phyloP scores from a whole-genome alignment of 2,329 filamentous ascomycete genomes.

The Nemania sp. region DNA sequence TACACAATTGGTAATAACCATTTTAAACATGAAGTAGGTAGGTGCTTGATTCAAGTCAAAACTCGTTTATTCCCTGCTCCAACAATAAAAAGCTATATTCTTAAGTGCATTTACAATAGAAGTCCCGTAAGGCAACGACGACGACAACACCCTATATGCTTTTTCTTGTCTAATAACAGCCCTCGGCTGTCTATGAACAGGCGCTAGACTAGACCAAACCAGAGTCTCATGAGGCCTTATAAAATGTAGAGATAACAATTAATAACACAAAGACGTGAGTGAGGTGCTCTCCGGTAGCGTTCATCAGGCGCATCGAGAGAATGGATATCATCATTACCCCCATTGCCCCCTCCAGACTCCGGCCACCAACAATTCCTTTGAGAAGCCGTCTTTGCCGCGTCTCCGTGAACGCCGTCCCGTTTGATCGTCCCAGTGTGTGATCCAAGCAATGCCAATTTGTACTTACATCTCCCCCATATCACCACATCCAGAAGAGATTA shows the following conservation, averaged over 20 bases:
- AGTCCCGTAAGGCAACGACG: neutral
- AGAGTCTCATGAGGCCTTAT: constrained; percentile 9
- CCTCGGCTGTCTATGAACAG: constrained; percentile 20
- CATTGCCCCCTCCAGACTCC: constrained; percentile 37
- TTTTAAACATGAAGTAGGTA: neutral
- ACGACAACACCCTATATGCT: constrained; percentile 3
- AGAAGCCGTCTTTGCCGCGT: constrained; percentile 17
- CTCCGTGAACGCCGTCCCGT: constrained; percentile 26
- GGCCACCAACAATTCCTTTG: constrained; percentile 23
- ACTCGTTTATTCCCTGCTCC: neutral
- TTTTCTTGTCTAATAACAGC: constrained; percentile 20
- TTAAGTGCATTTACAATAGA: constrained; percentile 25
- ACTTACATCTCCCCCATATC: constrained; percentile 9
- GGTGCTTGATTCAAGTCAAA: neutral
- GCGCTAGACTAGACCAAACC: neutral
- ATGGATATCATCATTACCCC: constrained; percentile 25
- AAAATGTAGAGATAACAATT: constrained; percentile 23
- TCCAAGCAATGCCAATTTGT: constrained; percentile 29
- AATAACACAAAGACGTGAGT: constrained; percentile 23
- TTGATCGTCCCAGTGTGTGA: constrained; percentile 8
- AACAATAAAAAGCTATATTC: constrained; percentile 21
- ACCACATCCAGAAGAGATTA: constrained; percentile 18
- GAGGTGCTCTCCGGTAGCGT: constrained; percentile 28
- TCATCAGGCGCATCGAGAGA: constrained; percentile 38
- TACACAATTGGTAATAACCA: too few species aligned